Percentiles rank a stretch among this genome's conserved stretches.
Conservation (phyloP, 768 basidiomycete genomes). For the Hebeloma cylindrosporum region DNA sequence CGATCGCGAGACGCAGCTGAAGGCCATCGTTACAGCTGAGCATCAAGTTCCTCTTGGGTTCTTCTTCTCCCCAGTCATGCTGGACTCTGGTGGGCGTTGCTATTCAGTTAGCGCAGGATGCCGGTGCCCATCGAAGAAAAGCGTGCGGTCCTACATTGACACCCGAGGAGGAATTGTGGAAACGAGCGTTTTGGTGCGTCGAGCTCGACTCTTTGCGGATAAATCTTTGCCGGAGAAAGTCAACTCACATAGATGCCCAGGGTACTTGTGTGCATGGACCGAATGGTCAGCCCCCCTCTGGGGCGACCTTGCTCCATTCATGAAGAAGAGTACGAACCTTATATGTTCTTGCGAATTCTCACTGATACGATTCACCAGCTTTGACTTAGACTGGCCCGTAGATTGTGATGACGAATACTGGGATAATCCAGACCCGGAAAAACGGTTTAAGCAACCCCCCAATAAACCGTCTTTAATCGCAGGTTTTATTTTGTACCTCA, state of each 20-base stretch:
- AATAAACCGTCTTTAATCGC: constrained; percentile 55
- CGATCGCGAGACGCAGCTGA: neutral
- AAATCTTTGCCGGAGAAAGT: too few species aligned
- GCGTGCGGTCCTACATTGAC: constrained; percentile 32
- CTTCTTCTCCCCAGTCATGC: constrained; percentile 47
- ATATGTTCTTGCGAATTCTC: neutral
- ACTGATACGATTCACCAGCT: constrained; percentile 34
- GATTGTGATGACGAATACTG: constrained; percentile 54
- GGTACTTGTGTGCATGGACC: constrained; percentile 33
- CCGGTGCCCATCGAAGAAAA: constrained; percentile 56
- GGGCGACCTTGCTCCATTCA: constrained; percentile 69
- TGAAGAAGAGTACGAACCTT: constrained; percentile 58
- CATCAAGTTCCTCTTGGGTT: constrained; percentile 36
- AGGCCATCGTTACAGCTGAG: constrained; percentile 23
- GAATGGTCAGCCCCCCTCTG: constrained; percentile 43
- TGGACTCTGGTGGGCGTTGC: constrained; percentile 60
- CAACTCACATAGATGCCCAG: constrained; percentile 4
- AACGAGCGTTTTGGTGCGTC: constrained; percentile 54
- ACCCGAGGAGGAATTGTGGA: constrained; percentile 58
- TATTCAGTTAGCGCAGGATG: constrained; percentile 63
- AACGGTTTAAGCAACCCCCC: constrained; percentile 61
- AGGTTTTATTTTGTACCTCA: constrained; percentile 52
- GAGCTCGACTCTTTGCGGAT: neutral
- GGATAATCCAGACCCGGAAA: constrained; percentile 44
- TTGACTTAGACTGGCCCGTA: constrained; percentile 64